A percentile compares a stretch with the other conserved stretches of the same genome.
These are phyloP conservation scores for Leccinum disarticulatum DNA, from an alignment of 768 basidiomycete genomes.

Conservation along the genomic window DNA sequence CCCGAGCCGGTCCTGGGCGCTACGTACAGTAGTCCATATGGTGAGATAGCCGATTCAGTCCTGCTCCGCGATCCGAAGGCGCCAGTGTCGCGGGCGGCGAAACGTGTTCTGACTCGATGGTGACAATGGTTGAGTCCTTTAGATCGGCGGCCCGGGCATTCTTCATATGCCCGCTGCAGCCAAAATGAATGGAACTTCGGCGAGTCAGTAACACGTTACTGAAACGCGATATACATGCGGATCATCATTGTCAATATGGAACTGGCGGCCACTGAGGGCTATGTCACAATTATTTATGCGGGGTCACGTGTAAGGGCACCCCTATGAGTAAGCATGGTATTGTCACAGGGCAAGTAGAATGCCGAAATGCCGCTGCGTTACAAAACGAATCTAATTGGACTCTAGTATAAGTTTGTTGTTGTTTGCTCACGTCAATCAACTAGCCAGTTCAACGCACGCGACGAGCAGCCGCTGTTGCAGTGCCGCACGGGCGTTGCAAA, in stretches of 20 bases:
- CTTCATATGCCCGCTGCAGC: not conserved
- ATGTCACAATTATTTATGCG: not conserved
- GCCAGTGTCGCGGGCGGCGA: not conserved
- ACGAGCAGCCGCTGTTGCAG: not conserved
- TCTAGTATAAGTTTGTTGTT: not conserved
- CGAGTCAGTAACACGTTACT: not conserved
- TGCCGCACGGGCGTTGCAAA: not conserved
- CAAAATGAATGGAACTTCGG: slow-evolving; percentile 4
- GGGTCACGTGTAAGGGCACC: not conserved
- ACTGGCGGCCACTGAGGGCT: not conserved
- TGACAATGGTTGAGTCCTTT: not conserved
- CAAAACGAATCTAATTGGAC: slow-evolving; percentile 1
- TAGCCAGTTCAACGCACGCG: not conserved
- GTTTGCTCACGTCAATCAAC: slow-evolving; percentile 1
- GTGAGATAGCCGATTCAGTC: slow-evolving; percentile 7
- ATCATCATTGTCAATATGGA: not conserved
- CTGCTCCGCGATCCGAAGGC: slow-evolving; percentile 2
- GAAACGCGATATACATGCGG: not conserved
- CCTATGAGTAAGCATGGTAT: not conserved
- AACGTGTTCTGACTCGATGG: not conserved
- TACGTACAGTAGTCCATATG: not conserved
- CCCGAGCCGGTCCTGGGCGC: slow-evolving; percentile 10
- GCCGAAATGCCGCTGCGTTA: slow-evolving; percentile 5
- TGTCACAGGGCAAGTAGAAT: not conserved
- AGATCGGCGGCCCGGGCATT: not conserved